Conservation (phyloP, 768 basidiomycete species). For the Termitomyces sp. region DNA sequence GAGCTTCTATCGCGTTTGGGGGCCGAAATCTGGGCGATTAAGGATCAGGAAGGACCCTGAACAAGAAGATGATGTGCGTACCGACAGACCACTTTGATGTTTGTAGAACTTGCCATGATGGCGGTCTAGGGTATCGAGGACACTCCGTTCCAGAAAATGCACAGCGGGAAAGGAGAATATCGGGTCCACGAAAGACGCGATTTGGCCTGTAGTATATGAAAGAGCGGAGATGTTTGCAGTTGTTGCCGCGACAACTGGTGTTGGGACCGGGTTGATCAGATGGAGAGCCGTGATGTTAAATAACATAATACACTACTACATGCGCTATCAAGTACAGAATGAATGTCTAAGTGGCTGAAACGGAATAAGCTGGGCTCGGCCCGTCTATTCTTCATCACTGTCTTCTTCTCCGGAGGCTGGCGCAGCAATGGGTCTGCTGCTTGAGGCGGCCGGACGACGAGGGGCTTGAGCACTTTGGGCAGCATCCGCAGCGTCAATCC, state of each 20-base stretch:
- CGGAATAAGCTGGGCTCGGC: constrained; percentile 2
- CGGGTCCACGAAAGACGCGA: constrained; percentile 10
- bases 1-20: constrained; percentile 83
- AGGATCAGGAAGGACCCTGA: constrained; percentile 10
- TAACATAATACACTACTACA: constrained; percentile 10
- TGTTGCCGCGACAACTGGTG: constrained; percentile 18
- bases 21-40: constrained; percentile 76
- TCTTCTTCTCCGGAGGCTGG: constrained; percentile 41
- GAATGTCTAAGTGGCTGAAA: constrained; percentile 6
- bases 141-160: constrained; percentile 13
- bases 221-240: constrained; percentile 18
- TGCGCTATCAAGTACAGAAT: constrained; percentile 12
- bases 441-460: constrained; percentile 54
- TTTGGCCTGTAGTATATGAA: not conserved
- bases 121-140: constrained; percentile 15
- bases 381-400: constrained; percentile 42
- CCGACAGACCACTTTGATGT: constrained; percentile 99
- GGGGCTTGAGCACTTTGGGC: constrained; percentile 55
- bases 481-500: constrained; percentile 86
- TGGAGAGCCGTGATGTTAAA: not conserved
- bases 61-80: constrained; percentile 32
- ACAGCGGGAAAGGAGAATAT: constrained; percentile 8
- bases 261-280: not conserved
- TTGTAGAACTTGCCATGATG: constrained; percentile 69
- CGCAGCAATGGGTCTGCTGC: constrained; percentile 44